Evolutionary conservation across 2,329 filamentous ascomycete species (phyloP).

Genomic region (Alternaria ventricosa): DNA sequence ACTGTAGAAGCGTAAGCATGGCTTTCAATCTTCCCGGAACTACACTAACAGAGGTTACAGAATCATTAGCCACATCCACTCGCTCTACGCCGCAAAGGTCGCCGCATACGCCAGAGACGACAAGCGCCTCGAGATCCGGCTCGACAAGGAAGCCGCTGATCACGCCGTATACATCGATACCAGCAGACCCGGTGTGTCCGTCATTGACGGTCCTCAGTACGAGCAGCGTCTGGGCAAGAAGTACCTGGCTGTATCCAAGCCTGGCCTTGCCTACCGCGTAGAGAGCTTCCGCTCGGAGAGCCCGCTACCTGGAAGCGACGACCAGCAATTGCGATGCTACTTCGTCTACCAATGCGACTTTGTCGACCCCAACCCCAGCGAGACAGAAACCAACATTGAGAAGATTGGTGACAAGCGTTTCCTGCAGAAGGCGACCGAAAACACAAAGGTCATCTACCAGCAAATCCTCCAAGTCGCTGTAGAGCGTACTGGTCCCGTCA

Average conservation of each 20-base stretch:
- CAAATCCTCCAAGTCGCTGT: conserved; percentile 90
- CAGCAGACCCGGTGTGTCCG: conserved; percentile 82
- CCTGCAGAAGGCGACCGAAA: conserved; percentile 91
- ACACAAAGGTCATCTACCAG: conserved; percentile 95
- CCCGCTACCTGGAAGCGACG: conserved; percentile 74
- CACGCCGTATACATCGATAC: conserved; percentile 99
- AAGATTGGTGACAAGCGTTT: conserved; percentile 93
- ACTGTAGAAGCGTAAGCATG: conserved; percentile 68
- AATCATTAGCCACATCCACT: conserved; percentile 93
- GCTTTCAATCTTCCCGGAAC: not conserved
- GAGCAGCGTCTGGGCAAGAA: conserved; percentile 94
- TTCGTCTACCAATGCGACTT: conserved; percentile 98
- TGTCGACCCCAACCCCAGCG: conserved; percentile 72
- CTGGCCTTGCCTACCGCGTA: conserved; percentile 81
- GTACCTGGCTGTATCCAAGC: conserved; percentile 82
- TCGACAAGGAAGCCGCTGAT: conserved; percentile 93
- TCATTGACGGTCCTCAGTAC: conserved; percentile 82
- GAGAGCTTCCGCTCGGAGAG: conserved; percentile 96
- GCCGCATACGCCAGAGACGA: conserved; percentile 92
- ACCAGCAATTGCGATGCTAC: conserved; percentile 91
- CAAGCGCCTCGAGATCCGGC: conserved; percentile 89
- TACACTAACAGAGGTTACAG: conserved; percentile 30
- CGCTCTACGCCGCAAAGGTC: conserved; percentile 94
- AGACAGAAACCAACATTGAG: conserved; percentile 85
- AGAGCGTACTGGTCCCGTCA: conserved; percentile 86